phyloP scores from a whole-genome alignment of 2,329 filamentous ascomycete genomes.

The Sclerotinia minor region DNA sequence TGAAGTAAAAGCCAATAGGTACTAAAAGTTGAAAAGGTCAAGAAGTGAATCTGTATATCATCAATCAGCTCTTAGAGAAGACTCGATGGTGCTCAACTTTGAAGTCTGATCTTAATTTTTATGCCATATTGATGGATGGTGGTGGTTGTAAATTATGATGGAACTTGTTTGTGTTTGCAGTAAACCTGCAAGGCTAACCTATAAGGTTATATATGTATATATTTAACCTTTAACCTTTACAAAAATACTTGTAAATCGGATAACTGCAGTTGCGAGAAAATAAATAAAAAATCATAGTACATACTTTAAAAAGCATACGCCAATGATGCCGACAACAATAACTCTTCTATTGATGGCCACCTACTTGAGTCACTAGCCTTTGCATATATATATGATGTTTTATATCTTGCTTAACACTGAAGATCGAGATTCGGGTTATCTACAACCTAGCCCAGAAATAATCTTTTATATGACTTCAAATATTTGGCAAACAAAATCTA shows the following conservation, averaged over 20 bases:
- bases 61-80: neutral
- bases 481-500: neutral
- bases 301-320: no score
- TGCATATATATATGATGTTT: neutral
- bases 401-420: neutral
- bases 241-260: neutral
- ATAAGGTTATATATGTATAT: neutral
- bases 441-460: neutral
- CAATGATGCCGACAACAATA: neutral
- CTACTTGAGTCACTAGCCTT: neutral
- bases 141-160: neutral
- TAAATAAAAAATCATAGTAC: no score
- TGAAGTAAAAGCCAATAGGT: neutral
- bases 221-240: no score
- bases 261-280: neutral
- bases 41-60: neutral
- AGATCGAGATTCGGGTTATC: neutral
- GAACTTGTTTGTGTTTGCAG: neutral
- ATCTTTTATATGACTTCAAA: neutral
- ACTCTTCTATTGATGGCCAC: neutral
- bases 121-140: neutral
- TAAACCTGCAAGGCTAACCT: neutral
- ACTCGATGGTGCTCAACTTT: neutral
- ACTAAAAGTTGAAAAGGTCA: neutral
- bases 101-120: neutral